phyloP scores from a whole-genome alignment of 2,329 filamentous ascomycete genomes.

The Claviceps pazoutovae region DNA sequence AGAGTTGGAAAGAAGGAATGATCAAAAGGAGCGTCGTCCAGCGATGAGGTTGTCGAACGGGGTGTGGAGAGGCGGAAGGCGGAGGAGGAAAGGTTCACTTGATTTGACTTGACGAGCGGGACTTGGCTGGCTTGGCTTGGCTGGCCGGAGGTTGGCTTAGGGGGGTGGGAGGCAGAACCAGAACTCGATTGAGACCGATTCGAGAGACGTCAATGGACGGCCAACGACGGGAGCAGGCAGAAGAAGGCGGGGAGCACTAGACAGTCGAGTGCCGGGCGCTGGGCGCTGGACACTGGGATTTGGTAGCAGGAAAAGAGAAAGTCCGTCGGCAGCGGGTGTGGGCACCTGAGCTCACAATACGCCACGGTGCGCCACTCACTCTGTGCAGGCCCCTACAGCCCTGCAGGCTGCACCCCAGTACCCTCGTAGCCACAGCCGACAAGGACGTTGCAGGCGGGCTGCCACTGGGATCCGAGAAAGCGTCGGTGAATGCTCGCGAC shows the following conservation, averaged over 20 bases:
- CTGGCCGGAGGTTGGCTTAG: neutral
- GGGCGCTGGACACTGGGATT: neutral
- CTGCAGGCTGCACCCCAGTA: no score
- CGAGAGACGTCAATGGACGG: no score
- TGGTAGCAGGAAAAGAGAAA: neutral
- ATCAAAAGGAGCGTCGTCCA: conserved; percentile 13
- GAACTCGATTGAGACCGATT: neutral
- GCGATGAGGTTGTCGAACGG: conserved; percentile 14
- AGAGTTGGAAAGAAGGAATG: conserved; percentile 2
- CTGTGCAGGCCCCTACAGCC: no score
- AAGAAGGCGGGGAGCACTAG: neutral
- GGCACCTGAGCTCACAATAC: neutral
- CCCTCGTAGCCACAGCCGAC: no score
- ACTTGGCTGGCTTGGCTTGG: neutral
- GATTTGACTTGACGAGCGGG: no score
- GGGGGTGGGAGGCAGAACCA: neutral
- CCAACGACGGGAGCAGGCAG: no score
- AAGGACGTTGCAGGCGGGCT: no score
- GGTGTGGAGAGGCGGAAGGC: conserved; percentile 21
- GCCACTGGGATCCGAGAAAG: no score
- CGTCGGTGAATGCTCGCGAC: no score
- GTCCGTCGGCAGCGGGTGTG: neutral
- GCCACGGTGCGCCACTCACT: neutral
- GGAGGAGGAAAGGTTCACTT: conserved; percentile 9
- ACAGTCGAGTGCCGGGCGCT: neutral